Evolutionary conservation across 2,329 filamentous ascomycete genomes (phyloP).

Genomic region (Ceratocystis alfenasii): DNA sequence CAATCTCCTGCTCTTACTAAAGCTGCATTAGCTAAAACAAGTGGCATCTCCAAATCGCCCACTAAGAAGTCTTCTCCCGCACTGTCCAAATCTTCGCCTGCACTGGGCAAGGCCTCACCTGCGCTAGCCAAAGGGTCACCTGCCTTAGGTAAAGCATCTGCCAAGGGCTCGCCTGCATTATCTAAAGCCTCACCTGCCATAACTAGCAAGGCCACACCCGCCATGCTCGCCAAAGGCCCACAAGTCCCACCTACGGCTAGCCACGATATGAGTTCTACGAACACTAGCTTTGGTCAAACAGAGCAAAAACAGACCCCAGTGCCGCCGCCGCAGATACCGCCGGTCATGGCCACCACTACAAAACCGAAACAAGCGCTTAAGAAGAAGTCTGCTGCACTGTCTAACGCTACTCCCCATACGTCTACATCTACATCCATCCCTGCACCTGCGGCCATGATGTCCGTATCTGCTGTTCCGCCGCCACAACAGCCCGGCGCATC

Average conservation of each 20-base stretch:
- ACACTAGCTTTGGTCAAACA: slow-evolving; percentile 9
- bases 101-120: slow-evolving; percentile 13
- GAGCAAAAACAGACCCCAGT: slow-evolving; percentile 21
- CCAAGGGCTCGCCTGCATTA: slow-evolving; percentile 17
- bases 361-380: slow-evolving; percentile 23
- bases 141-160: slow-evolving; percentile 14
- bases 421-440: neutral
- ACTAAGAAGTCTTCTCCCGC: slow-evolving; percentile 18
- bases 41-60: slow-evolving; percentile 18
- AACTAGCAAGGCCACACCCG: slow-evolving; percentile 16
- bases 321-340: slow-evolving; percentile 23
- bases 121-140: slow-evolving; percentile 16
- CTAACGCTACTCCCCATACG: slow-evolving; percentile 26
- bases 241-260: slow-evolving; percentile 13
- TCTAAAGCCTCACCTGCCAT: slow-evolving; percentile 17
- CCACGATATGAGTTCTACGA: slow-evolving; percentile 15
- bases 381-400: slow-evolving; percentile 30
- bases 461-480: slow-evolving; percentile 14
- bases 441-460: neutral
- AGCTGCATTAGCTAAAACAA: slow-evolving; percentile 16
- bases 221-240: slow-evolving; percentile 9
- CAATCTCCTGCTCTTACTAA: slow-evolving; percentile 20
- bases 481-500: neutral
- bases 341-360: neutral
- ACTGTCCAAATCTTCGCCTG: slow-evolving; percentile 11